Evolutionary conservation across 805 yeast genomes (phyloP).

Genomic region (Wickerhamiella azymoides): DNA sequence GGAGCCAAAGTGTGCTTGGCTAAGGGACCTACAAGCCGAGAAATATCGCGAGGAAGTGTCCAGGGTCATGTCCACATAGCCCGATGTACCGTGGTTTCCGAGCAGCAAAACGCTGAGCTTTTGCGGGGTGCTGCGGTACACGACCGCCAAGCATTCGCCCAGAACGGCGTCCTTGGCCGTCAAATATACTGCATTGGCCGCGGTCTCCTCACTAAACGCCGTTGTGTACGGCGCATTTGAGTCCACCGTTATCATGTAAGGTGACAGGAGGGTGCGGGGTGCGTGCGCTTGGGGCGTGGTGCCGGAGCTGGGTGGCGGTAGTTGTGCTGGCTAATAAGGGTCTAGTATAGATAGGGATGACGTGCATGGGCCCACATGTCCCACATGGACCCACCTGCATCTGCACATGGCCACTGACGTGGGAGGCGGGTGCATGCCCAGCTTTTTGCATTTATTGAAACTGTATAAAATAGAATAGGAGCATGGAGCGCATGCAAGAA

Average conservation of each 20-base stretch:
- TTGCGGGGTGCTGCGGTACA: constrained; percentile 20
- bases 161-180: constrained; percentile 24
- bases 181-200: constrained; percentile 27
- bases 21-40: constrained; percentile 64
- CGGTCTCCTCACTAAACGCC: constrained; percentile 17
- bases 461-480: too few species aligned
- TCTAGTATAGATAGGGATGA: too few species aligned
- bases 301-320: too few species aligned
- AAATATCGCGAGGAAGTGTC: constrained; percentile 51
- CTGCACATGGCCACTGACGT: too few species aligned
- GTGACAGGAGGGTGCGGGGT: too few species aligned
- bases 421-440: background rate
- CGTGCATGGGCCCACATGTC: too few species aligned
- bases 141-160: constrained; percentile 25
- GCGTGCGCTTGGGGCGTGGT: too few species aligned
- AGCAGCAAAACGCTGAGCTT: constrained; percentile 23
- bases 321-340: too few species aligned
- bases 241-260: constrained; percentile 15
- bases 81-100: constrained; percentile 45
- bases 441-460: too few species aligned
- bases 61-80: constrained; percentile 44
- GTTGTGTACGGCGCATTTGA: constrained; percentile 25
- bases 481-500: too few species aligned
- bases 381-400: too few species aligned
- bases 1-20: constrained; percentile 34